phyloP scores from a whole-genome alignment of 306 rosid genomes.

The Casuarina equisetifolia region DNA sequence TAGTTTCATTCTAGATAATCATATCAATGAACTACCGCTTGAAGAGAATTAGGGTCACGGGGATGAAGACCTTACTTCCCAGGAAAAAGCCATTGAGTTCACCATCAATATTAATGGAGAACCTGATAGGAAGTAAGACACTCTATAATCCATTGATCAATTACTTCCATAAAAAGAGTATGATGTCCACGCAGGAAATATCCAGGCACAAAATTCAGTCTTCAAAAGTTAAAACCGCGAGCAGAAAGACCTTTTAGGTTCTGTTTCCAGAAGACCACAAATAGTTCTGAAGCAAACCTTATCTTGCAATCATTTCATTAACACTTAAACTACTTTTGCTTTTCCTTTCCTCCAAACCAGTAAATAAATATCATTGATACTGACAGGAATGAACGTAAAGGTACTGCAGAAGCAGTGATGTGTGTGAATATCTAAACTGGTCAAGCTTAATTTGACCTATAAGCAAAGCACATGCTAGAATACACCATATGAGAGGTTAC shows the following conservation, averaged over 20 bases:
- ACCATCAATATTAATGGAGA: background rate
- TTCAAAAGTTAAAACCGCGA: background rate
- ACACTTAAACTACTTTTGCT: background rate
- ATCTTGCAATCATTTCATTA: background rate
- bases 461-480: background rate
- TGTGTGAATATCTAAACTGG: background rate
- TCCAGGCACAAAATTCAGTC: background rate
- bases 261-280: background rate
- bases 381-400: background rate
- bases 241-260: too few relatives aligned
- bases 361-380: too few relatives aligned
- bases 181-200: background rate
- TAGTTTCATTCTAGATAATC: background rate
- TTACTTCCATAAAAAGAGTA: background rate
- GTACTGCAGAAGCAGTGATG: background rate
- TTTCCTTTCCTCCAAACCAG: background rate
- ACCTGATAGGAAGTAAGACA: too few relatives aligned
- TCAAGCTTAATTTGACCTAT: background rate
- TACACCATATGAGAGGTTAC: background rate
- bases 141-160: too few relatives aligned
- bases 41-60: background rate
- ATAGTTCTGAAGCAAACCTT: background rate
- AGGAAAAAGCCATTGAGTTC: background rate
- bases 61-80: background rate
- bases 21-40: background rate